Conservation (phyloP, 2,329 filamentous ascomycete species). For the Pseudopithomyces chartarum region DNA sequence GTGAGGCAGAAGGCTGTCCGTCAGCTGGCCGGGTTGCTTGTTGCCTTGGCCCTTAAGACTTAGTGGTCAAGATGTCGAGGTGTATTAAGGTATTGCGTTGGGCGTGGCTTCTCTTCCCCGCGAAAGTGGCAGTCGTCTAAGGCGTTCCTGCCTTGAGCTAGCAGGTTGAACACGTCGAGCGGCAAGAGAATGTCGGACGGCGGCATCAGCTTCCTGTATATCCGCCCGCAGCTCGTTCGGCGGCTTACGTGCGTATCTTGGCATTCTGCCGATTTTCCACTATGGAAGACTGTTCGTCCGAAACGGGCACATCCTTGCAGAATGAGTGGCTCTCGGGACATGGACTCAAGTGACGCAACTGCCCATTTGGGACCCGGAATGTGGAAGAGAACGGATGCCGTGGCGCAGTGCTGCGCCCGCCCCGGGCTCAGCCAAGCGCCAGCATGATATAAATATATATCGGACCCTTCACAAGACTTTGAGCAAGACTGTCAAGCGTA, state of each 20-base stretch:
- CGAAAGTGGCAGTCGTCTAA: neutral
- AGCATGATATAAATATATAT: neutral
- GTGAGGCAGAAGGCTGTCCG: too few species aligned
- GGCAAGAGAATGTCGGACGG: neutral
- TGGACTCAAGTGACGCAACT: neutral
- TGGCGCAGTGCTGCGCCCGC: constrained; percentile 1
- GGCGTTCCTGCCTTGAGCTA: neutral
- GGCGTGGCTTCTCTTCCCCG: neutral
- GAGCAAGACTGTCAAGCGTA: too few species aligned
- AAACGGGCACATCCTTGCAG: constrained; percentile 3
- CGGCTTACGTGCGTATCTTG: constrained; percentile 1
- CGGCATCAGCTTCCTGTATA: constrained; percentile 1
- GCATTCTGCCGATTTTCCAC: constrained; percentile 3
- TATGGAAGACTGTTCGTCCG: neutral
- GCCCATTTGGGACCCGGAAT: neutral
- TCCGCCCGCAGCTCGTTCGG: neutral
- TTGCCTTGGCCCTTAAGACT: too few species aligned
- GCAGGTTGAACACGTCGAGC: neutral
- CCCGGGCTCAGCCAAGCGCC: neutral
- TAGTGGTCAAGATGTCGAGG: too few species aligned
- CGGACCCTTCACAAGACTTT: neutral
- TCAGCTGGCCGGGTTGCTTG: too few species aligned
- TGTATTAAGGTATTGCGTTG: neutral
- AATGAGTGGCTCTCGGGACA: neutral
- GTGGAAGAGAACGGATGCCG: neutral